Conservation (phyloP, 2,329 filamentous ascomycete genomes). For the Cercospora berteroae region DNA sequence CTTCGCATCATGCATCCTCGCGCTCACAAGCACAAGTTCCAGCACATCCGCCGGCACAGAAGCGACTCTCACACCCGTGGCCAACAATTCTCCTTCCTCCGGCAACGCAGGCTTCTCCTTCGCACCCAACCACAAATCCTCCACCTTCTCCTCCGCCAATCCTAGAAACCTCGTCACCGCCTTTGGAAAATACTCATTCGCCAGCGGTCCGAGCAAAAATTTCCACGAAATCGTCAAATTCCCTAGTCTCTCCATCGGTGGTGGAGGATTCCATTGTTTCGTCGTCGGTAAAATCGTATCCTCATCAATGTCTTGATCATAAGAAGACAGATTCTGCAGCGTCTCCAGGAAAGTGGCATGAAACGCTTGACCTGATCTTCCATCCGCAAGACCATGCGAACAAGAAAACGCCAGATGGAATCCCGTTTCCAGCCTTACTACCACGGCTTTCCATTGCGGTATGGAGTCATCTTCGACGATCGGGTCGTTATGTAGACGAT, state of each 20-base stretch:
- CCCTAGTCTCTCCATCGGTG: slow-evolving; percentile 42
- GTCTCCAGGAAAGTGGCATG: slow-evolving; percentile 43
- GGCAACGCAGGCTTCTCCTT: slow-evolving; percentile 15
- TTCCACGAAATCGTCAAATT: slow-evolving; percentile 47
- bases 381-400: slow-evolving; percentile 49
- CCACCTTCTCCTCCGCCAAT: slow-evolving; percentile 32
- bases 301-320: background rate
- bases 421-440: background rate
- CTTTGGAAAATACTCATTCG: slow-evolving; percentile 41
- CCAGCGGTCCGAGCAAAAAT: slow-evolving; percentile 44
- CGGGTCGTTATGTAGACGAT: slow-evolving; percentile 38
- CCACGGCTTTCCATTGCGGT: slow-evolving; percentile 44
- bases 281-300: slow-evolving; percentile 19
- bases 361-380: slow-evolving; percentile 44
- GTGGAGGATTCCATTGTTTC: slow-evolving; percentile 20
- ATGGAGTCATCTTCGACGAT: slow-evolving; percentile 29
- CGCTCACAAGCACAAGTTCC: slow-evolving; percentile 31
- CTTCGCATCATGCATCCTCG: slow-evolving; percentile 40
- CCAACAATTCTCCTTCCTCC: slow-evolving; percentile 5
- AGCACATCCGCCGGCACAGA: slow-evolving; percentile 36
- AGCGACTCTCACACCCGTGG: slow-evolving; percentile 37
- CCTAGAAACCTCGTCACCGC: slow-evolving; percentile 38
- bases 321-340: slow-evolving; percentile 1
- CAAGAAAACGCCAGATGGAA: slow-evolving; percentile 41
- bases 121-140: slow-evolving; percentile 31